Evolutionary conservation across 139 green algal species (phyloP), one percentile per base, ranked within the genome.

Genomic region (Spirogloea muscicola): DNA sequence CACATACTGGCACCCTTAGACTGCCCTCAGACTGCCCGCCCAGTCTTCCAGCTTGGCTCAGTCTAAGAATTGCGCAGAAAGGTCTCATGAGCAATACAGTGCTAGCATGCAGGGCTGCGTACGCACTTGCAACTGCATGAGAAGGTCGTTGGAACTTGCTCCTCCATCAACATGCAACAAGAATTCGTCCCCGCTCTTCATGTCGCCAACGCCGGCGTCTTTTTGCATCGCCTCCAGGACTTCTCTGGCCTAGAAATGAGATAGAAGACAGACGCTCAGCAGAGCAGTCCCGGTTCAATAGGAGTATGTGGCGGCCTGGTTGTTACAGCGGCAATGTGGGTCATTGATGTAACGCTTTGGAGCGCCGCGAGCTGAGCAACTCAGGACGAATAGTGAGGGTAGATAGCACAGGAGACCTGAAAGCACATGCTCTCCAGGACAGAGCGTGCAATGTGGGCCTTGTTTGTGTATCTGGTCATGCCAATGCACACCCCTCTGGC

Each of bases 391-490:
- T n/a, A n/a, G n/a, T n/a, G n/a, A n/a, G n/a, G n/a, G n/a, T n/a
- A n/a, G 29, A 64, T 13, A 64, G 25, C n/a, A 66, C 2, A 62
- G 3, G 37, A 3, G 18, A 78, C 72, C 87, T 98, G 94, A 76
- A 93, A 98, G 66, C 82, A 90, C 34, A 99, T 95, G 25, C 90
- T 91, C 66, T 97, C 94, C 36, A 99, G 85, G 82, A 96, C 86
- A 3, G 94, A 93, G 1, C 94, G 86, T 33, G 88, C 79, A 21
- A 94, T 75, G 77, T 96, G 91, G 18, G 81, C 86, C 68, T 85
- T 85, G 2, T 72, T 86, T 42, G 84, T 86, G 79, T 85, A 86
- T 36, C 74, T 70, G 42, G 93, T 92, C 25, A 98, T 64, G 1
- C 93, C 93, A 43, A 96, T 49, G 49, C 95, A 82, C 43, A 87